Evolutionary conservation across 2,329 filamentous ascomycete species (phyloP).

Genomic region (Nannizziopsis barbatae): DNA sequence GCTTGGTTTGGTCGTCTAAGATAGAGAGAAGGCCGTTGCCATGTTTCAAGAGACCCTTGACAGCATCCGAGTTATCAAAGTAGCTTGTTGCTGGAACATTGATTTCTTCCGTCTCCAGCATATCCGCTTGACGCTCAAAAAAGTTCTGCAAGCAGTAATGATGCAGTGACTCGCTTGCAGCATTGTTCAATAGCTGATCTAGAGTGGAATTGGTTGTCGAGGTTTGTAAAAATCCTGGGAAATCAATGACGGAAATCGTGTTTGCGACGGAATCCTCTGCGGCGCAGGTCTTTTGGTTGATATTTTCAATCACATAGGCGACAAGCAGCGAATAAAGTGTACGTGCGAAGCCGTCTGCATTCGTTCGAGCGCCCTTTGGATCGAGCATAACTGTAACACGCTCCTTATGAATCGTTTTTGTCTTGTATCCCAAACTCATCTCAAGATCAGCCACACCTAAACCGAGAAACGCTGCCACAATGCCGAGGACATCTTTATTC

Average conservation of each 20-base stretch:
- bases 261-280: constrained; percentile 80
- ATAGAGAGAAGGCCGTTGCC: constrained; percentile 91
- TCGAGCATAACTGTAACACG: constrained; percentile 98
- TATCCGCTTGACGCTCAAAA: constrained; percentile 86
- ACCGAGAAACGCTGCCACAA: constrained; percentile 89
- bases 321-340: constrained; percentile 90
- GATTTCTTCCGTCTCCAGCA: constrained; percentile 90
- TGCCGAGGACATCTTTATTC: constrained; percentile 79
- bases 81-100: constrained; percentile 84
- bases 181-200: constrained; percentile 90
- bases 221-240: constrained; percentile 84
- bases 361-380: constrained; percentile 74
- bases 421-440: constrained; percentile 84
- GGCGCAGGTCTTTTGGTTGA: constrained; percentile 83
- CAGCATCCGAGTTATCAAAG: constrained; percentile 93
- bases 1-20: constrained; percentile 85
- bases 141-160: constrained; percentile 91
- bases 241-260: constrained; percentile 90
- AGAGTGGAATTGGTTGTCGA: constrained; percentile 71
- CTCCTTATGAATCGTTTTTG: constrained; percentile 89
- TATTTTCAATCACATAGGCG: constrained; percentile 81
- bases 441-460: constrained; percentile 72
- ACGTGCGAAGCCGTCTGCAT: constrained; percentile 85
- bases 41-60: constrained; percentile 79
- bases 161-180: constrained; percentile 82